phyloP scores from a whole-genome alignment of 2,329 filamentous ascomycete species.

The Beauveria pseudobassiana region DNA sequence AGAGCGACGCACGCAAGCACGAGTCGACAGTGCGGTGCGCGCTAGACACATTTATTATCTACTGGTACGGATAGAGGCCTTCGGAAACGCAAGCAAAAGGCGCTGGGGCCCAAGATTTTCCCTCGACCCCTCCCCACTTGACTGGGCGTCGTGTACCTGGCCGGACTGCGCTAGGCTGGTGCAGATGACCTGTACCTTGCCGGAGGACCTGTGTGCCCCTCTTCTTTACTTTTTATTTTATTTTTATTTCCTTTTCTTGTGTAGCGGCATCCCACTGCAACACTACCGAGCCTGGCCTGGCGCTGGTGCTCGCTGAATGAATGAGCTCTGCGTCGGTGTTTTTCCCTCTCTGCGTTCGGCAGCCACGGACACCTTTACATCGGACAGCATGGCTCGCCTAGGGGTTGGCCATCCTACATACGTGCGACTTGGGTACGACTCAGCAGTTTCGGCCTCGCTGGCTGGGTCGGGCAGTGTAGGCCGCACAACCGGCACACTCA shows the following conservation, averaged over 20 bases:
- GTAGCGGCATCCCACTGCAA: too few relatives aligned
- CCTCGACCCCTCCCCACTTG: slow-evolving; percentile 4
- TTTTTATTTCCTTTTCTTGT: neutral
- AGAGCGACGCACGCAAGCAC: neutral
- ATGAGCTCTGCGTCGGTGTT: neutral
- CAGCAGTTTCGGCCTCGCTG: neutral
- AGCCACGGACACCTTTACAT: slow-evolving; percentile 1
- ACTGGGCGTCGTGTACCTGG: slow-evolving; percentile 26
- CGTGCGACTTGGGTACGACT: neutral
- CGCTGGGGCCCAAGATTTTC: neutral
- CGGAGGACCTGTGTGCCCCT: neutral
- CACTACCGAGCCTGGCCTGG: too few relatives aligned
- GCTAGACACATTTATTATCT: too few relatives aligned
- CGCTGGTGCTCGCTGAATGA: too few relatives aligned
- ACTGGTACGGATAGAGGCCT: too few relatives aligned
- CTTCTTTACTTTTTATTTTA: neutral
- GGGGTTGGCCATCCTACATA: neutral
- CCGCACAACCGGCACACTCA: neutral
- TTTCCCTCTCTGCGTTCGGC: neutral
- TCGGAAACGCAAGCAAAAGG: too few relatives aligned
- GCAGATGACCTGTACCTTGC: slow-evolving; percentile 32
- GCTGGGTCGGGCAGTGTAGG: neutral
- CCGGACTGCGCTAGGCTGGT: slow-evolving; percentile 24
- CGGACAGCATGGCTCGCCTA: neutral
- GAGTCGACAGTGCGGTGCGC: neutral